Conservation (phyloP, 179 eudicot species). For the Dionaea muscipula region DNA sequence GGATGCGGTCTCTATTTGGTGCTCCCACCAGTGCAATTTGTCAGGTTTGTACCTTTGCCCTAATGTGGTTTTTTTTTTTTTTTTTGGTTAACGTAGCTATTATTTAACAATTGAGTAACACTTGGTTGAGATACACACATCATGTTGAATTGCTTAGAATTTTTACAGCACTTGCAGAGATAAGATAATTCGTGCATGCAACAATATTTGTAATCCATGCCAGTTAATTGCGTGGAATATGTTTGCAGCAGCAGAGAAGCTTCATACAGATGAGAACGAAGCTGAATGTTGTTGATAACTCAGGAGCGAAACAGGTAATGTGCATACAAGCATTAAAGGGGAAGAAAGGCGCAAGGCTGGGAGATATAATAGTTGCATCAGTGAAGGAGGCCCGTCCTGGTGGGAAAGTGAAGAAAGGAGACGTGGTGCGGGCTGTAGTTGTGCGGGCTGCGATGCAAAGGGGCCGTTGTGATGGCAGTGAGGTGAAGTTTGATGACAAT, state of each 20-base stretch:
- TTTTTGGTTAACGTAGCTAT: too few species aligned
- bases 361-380: conserved; percentile 72
- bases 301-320: conserved; percentile 68
- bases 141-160: too few species aligned
- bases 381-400: conserved; percentile 75
- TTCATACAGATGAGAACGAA: conserved; percentile 90
- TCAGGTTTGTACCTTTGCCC: too few species aligned
- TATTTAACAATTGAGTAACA: too few species aligned
- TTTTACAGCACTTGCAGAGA: too few species aligned
- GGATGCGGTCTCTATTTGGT: too few species aligned
- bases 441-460: conserved; percentile 81
- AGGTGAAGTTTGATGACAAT: conserved; percentile 79
- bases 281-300: conserved; percentile 81
- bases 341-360: conserved; percentile 72
- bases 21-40: too few species aligned
- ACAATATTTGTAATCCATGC: background rate
- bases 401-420: conserved; percentile 87
- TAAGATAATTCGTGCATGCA: too few species aligned
- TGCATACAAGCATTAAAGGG: conserved; percentile 79
- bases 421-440: conserved; percentile 71
- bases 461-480: conserved; percentile 79
- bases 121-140: too few species aligned
- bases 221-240: background rate
- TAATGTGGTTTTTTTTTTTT: too few species aligned
- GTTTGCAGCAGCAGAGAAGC: conserved; percentile 52